A percentile compares a stretch with the other conserved stretches of the same genome.
These are phyloP conservation scores for Pyricularia pennisetigena DNA, from an alignment of 2,329 filamentous ascomycete genomes.

Conservation along the genomic window DNA sequence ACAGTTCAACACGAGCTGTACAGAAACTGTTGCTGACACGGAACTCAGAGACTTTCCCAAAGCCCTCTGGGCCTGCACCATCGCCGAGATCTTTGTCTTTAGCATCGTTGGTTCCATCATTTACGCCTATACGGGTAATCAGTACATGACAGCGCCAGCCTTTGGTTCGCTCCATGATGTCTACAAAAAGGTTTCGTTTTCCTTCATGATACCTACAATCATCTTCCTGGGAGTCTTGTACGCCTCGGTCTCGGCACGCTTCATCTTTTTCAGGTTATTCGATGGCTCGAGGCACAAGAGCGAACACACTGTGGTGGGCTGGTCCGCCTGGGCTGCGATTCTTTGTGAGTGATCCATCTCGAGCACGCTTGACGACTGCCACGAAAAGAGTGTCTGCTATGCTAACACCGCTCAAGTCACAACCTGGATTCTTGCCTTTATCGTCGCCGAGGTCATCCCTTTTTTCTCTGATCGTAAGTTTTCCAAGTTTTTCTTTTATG, in stretches of 20 bases:
- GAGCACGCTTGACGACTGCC: background rate
- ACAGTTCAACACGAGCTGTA: constrained; percentile 17
- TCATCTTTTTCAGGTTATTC: constrained; percentile 87
- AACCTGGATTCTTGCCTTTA: constrained; percentile 81
- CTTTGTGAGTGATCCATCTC: constrained; percentile 35
- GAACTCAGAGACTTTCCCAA: constrained; percentile 73
- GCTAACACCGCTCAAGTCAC: constrained; percentile 26
- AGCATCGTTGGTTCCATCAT: constrained; percentile 71
- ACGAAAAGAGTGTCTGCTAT: background rate
- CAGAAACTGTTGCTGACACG: constrained; percentile 18
- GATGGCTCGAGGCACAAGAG: constrained; percentile 69
- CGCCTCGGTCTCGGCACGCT: constrained; percentile 79
- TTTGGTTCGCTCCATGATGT: constrained; percentile 73
- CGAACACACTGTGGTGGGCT: constrained; percentile 72
- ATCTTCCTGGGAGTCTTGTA: constrained; percentile 90
- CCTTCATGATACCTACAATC: constrained; percentile 90
- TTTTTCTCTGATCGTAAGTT: constrained; percentile 70
- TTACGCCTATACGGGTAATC: constrained; percentile 80
- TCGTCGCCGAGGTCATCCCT: constrained; percentile 86
- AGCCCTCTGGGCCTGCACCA: constrained; percentile 82
- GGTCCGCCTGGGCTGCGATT: constrained; percentile 69
- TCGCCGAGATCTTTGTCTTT: constrained; percentile 80
- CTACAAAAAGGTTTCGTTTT: constrained; percentile 83
- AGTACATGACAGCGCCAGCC: constrained; percentile 80
- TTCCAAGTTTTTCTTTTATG: background rate